A percentile compares a stretch with the other conserved stretches of the same genome.
Conservation (phyloP, 352 stramenopile species). For the Globisporangium alternatum region DNA sequence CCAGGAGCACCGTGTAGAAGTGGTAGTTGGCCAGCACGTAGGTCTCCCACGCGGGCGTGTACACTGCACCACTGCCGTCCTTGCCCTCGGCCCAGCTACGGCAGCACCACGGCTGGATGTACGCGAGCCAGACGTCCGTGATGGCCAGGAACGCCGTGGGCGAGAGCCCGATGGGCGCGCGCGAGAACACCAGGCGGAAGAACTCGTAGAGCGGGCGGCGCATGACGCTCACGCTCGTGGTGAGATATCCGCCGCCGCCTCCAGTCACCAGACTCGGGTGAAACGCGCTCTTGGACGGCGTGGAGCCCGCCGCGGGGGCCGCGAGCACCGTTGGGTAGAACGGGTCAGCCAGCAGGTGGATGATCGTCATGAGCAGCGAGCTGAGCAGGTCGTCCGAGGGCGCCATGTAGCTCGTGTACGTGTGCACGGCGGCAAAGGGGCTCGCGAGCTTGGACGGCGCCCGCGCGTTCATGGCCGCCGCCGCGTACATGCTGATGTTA, state of each 20-base stretch:
- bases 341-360: constrained; percentile 78
- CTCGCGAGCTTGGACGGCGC: constrained; percentile 40
- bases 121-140: constrained; percentile 83
- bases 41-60: constrained; percentile 64
- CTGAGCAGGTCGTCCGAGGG: constrained; percentile 81
- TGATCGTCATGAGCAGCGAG: constrained; percentile 78
- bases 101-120: constrained; percentile 84
- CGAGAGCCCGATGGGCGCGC: constrained; percentile 71
- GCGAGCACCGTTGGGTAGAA: constrained; percentile 64
- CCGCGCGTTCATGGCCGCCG: constrained; percentile 6
- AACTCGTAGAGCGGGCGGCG: constrained; percentile 80
- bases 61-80: constrained; percentile 23
- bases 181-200: constrained; percentile 79
- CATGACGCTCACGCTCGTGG: constrained; percentile 68
- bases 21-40: constrained; percentile 88
- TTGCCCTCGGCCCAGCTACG: constrained; percentile 48
- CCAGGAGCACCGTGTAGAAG: constrained; percentile 83
- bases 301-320: constrained; percentile 20
- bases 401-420: constrained; percentile 81
- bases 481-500: constrained; percentile 4
- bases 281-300: constrained; percentile 12
- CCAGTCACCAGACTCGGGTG: constrained; percentile 27
- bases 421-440: constrained; percentile 74
- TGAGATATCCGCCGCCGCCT: constrained; percentile 62
- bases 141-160: constrained; percentile 80